These are phyloP conservation scores for Penicillium longicatenatum DNA, from an alignment of 495 filamentous ascomycete species.

Conservation along the genomic window DNA sequence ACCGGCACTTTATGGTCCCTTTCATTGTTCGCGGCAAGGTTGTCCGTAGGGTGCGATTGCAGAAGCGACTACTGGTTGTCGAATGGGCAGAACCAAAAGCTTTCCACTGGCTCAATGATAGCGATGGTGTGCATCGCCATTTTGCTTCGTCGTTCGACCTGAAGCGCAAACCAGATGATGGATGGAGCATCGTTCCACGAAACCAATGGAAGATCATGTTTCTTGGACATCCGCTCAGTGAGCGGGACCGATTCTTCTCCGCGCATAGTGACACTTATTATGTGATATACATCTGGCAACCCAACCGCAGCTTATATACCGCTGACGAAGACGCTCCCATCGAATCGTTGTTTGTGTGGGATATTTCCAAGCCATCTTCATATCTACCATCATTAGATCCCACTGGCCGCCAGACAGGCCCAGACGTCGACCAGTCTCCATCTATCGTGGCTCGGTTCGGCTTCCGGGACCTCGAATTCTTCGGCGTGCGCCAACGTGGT, in stretches of 20 bases:
- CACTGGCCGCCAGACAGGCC: constrained; percentile 36
- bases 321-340: constrained; percentile 59
- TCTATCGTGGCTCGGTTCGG: constrained; percentile 57
- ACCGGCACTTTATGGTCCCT: constrained; percentile 49
- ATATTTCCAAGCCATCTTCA: constrained; percentile 57
- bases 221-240: constrained; percentile 60
- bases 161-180: constrained; percentile 14
- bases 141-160: constrained; percentile 67
- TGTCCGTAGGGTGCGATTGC: constrained; percentile 59
- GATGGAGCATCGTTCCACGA: constrained; percentile 55
- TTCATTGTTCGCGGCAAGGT: constrained; percentile 57
- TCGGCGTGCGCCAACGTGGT: constrained; percentile 58
- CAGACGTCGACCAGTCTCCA: constrained; percentile 44
- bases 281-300: constrained; percentile 68
- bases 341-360: constrained; percentile 67
- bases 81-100: constrained; percentile 66
- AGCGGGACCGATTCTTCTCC: constrained; percentile 65
- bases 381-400: constrained; percentile 60
- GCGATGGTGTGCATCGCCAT: constrained; percentile 60
- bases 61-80: constrained; percentile 56
- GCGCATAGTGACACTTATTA: constrained; percentile 64
- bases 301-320: constrained; percentile 58
- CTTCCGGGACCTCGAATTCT: constrained; percentile 57
- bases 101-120: constrained; percentile 61
- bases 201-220: constrained; percentile 72